Percentiles rank a stretch among this genome's conserved stretches.
Conservation (phyloP, 257 asterid genomes). For the Buddleja alternifolia region DNA sequence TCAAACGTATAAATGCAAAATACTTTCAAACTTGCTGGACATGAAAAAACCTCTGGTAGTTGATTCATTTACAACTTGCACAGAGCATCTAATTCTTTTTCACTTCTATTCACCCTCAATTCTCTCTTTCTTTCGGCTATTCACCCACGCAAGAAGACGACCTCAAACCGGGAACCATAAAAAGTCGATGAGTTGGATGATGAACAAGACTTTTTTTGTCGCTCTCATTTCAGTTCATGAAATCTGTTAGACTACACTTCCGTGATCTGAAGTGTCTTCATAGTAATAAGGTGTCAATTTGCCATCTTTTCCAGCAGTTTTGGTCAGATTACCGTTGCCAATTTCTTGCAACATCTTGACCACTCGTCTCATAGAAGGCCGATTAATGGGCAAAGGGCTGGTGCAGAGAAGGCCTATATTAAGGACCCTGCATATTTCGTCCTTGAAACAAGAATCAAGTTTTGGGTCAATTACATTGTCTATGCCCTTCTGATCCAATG, state of each 20-base stretch:
- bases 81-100: conserved; percentile 34
- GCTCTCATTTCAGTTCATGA: not conserved
- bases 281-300: conserved; percentile 84
- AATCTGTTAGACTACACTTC: conserved; percentile 53
- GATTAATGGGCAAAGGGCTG: conserved; percentile 87
- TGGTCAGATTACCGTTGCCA: conserved; percentile 46
- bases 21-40: conserved; percentile 25
- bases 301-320: conserved; percentile 57
- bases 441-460: conserved; percentile 83
- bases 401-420: conserved; percentile 94
- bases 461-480: conserved; percentile 81
- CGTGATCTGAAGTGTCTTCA: conserved; percentile 77
- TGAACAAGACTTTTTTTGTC: conserved; percentile 11
- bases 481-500: conserved; percentile 79
- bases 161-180: conserved; percentile 7
- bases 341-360: conserved; percentile 87
- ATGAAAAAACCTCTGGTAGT: conserved; percentile 32
- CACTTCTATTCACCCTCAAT: conserved; percentile 21
- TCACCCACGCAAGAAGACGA: conserved; percentile 17
- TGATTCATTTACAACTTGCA: conserved; percentile 48
- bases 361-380: conserved; percentile 93
- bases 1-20: conserved; percentile 31
- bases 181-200: conserved; percentile 22
- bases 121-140: not conserved
- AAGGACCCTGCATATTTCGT: conserved; percentile 75